A percentile compares a stretch with the other conserved stretches of the same genome.
Evolutionary conservation across 2,329 filamentous ascomycete species (phyloP).

Genomic region (Verticillium alfalfae): DNA sequence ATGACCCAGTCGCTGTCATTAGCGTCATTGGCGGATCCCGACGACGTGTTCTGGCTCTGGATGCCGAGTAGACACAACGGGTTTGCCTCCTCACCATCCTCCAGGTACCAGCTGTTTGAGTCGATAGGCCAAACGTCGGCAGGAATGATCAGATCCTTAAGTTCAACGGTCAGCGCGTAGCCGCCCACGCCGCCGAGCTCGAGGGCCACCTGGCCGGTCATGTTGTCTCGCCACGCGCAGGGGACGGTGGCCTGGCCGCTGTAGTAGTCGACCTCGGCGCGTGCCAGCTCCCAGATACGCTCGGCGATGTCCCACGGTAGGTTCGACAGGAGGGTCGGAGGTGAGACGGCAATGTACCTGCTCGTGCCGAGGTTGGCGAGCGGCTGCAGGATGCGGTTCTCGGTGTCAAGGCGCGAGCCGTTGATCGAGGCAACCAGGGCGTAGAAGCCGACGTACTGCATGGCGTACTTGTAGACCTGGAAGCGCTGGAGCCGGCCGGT

Average conservation of each 20-base stretch:
- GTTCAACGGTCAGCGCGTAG: slow-evolving; percentile 16
- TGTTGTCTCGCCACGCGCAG: slow-evolving; percentile 16
- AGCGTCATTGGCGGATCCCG: background rate
- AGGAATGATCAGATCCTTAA: slow-evolving; percentile 21
- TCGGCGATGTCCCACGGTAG: slow-evolving; percentile 16
- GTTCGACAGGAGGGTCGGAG: slow-evolving; percentile 4
- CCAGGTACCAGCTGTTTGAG: background rate
- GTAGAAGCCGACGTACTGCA: background rate
- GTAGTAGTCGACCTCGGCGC: slow-evolving; percentile 15
- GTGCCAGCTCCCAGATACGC: slow-evolving; percentile 18
- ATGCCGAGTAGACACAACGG: slow-evolving; percentile 21
- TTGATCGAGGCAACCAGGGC: slow-evolving; percentile 3
- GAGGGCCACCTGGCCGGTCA: slow-evolving; percentile 15
- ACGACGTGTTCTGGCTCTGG: slow-evolving; percentile 14
- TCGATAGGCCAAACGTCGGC: slow-evolving; percentile 1
- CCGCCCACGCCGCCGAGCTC: slow-evolving; percentile 19
- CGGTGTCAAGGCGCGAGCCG: background rate
- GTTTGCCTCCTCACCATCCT: background rate
- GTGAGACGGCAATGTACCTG: background rate
- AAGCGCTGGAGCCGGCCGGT: slow-evolving; percentile 15
- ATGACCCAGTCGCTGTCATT: slow-evolving; percentile 11
- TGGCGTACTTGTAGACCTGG: background rate
- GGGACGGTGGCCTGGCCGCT: slow-evolving; percentile 12
- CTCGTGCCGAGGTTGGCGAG: background rate
- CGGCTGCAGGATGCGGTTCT: background rate